Conservation (phyloP, 2,329 filamentous ascomycete species). For the Fusarium abutilonis region DNA sequence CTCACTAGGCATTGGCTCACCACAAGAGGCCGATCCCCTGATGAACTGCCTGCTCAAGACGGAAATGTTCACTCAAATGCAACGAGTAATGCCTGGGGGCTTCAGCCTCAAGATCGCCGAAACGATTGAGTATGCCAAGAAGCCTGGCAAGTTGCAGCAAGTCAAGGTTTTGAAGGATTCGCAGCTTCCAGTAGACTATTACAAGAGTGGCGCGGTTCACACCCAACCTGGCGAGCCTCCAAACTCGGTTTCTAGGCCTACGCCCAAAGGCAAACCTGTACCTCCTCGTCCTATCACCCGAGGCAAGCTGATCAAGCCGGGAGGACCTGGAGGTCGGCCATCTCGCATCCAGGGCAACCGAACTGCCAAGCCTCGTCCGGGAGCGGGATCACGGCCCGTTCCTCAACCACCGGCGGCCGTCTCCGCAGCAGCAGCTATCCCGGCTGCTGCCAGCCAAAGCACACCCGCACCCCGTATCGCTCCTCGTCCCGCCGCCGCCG, state of each 20-base stretch:
- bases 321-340: constrained; percentile 83
- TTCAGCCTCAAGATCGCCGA: constrained; percentile 86
- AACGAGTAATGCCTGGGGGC: constrained; percentile 79
- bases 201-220: constrained; percentile 94
- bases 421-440: constrained; percentile 41
- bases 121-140: constrained; percentile 94
- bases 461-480: constrained; percentile 22
- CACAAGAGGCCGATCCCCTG: constrained; percentile 91
- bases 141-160: constrained; percentile 88
- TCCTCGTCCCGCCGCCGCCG: constrained; percentile 16
- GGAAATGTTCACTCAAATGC: constrained; percentile 93
- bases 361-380: constrained; percentile 56
- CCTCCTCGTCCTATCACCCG: constrained; percentile 90
- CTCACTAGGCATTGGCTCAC: constrained; percentile 86
- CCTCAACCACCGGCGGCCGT: constrained; percentile 51
- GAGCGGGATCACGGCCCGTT: constrained; percentile 48
- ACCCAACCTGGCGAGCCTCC: constrained; percentile 85
- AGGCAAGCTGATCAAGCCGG: constrained; percentile 90
- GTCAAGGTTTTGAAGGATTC: constrained; percentile 94
- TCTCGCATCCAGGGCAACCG: constrained; percentile 71
- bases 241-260: constrained; percentile 83
- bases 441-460: constrained; percentile 39
- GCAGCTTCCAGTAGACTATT: constrained; percentile 78
- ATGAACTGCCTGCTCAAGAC: constrained; percentile 96
- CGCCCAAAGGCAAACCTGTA: constrained; percentile 86